Evolutionary conservation across 1,284 basidiomycete genomes (phyloP).

Genomic region (Ustanciosporium gigantosporum): DNA sequence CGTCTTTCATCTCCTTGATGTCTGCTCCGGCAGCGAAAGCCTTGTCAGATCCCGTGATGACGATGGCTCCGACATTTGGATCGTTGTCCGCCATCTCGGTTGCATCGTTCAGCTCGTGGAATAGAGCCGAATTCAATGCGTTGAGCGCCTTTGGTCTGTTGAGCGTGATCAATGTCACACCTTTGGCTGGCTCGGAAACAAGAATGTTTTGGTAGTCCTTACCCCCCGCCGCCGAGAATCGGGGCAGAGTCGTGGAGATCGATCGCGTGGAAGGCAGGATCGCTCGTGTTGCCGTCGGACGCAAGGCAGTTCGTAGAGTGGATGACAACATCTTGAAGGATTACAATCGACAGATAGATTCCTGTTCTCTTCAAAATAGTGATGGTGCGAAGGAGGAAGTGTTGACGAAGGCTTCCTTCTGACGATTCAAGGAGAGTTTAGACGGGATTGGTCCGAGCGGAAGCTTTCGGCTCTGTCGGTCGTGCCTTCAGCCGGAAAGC

Average conservation of each 20-base stretch:
- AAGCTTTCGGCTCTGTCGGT: neutral
- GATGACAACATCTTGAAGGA: conserved; percentile 17
- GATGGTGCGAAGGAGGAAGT: neutral
- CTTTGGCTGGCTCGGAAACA: conserved; percentile 72
- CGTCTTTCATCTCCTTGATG: conserved; percentile 92
- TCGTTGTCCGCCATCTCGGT: conserved; percentile 72
- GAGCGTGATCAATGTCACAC: conserved; percentile 84
- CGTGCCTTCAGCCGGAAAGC: no score
- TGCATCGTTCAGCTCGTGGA: conserved; percentile 75
- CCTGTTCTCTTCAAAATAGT: neutral
- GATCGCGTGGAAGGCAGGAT: conserved; percentile 18
- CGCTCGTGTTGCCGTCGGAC: conserved; percentile 18
- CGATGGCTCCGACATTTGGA: conserved; percentile 70
- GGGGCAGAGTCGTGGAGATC: conserved; percentile 46
- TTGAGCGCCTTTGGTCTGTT: conserved; percentile 96
- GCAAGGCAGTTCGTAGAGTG: conserved; percentile 29
- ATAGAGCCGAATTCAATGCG: conserved; percentile 63
- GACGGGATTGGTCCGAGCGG: neutral
- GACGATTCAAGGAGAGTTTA: no score
- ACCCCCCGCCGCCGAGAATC: conserved; percentile 20
- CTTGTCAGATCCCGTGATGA: conserved; percentile 88
- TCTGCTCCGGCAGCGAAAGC: conserved; percentile 94
- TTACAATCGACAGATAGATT: neutral
- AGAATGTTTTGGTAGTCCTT: conserved; percentile 71
- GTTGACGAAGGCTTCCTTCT: no score